A percentile compares a stretch with the other conserved stretches of the same genome.
Conservation (phyloP, 1,284 basidiomycete genomes). For the Melampsora larici-populina region DNA sequence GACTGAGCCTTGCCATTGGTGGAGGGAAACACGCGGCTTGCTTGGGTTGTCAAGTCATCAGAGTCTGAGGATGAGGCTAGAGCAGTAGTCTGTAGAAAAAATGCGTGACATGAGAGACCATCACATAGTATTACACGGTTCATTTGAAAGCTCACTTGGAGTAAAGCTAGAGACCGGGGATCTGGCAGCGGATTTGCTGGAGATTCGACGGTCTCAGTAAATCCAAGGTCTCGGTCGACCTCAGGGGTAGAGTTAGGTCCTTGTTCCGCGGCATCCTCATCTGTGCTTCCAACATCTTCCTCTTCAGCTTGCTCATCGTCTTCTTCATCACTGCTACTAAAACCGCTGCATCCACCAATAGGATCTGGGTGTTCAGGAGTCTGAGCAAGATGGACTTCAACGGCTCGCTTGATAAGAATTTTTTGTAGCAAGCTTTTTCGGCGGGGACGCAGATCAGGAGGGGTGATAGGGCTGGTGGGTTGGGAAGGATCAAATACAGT, state of each 20-base stretch:
- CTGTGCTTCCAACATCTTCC: constrained; percentile 14
- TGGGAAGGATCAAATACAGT: neutral
- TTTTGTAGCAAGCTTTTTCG: constrained; percentile 37
- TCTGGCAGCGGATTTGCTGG: neutral
- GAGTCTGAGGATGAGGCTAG: neutral
- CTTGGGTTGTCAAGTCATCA: neutral
- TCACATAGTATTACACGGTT: too few species aligned
- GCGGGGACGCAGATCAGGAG: neutral
- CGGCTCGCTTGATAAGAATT: constrained; percentile 35
- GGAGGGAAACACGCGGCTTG: neutral
- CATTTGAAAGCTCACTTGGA: too few species aligned
- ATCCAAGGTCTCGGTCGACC: too few species aligned
- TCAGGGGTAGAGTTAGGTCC: too few species aligned
- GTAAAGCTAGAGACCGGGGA: too few species aligned
- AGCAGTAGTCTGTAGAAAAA: neutral
- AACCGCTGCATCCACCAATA: neutral
- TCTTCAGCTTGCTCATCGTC: constrained; percentile 13
- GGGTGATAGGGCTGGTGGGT: neutral
- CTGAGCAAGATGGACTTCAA: constrained; percentile 29
- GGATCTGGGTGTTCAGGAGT: constrained; percentile 3
- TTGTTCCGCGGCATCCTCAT: neutral
- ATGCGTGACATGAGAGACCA: neutral
- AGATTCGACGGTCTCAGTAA: neutral
- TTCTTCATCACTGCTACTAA: constrained; percentile 38
- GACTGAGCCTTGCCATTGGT: neutral